Percentiles rank a stretch among this genome's conserved stretches.
These are phyloP conservation scores for Parietaria judaica DNA, from an alignment of 306 rosid species.

Conservation along the genomic window DNA sequence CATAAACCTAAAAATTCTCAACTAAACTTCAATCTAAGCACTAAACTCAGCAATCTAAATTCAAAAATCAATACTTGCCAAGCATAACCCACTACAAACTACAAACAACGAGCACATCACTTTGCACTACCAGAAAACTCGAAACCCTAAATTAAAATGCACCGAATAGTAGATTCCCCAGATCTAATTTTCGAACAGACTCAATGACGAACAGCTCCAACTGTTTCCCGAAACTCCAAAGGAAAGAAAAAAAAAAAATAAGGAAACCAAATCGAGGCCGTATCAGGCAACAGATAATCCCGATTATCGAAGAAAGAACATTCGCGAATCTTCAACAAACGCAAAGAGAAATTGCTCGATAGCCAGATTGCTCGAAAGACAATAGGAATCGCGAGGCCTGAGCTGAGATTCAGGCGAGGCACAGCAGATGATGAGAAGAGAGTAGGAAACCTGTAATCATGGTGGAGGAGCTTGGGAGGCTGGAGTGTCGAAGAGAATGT, in stretches of 20 bases:
- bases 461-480: conserved; percentile 19
- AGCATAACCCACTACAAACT: background rate
- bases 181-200: conserved; percentile 17
- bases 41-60: background rate
- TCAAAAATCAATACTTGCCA: background rate
- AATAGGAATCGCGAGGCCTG: background rate
- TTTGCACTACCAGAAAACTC: background rate
- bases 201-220: conserved; percentile 14
- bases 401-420: conserved; percentile 8
- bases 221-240: background rate
- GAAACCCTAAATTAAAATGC: conserved; percentile 13
- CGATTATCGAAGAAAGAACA: background rate
- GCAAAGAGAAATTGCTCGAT: conserved; percentile 2
- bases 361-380: background rate
- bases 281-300: background rate
- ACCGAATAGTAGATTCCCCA: conserved; percentile 15
- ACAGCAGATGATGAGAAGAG: conserved; percentile 1
- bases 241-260: background rate
- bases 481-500: conserved; percentile 26
- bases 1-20: background rate
- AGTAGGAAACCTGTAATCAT: conserved; percentile 69
- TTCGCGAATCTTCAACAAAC: background rate
- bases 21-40: background rate
- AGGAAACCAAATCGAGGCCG: background rate
- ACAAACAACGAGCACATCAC: background rate